These are phyloP conservation scores for Westerdykella ornata DNA, from an alignment of 2,329 filamentous ascomycete genomes.

Conservation along the genomic window DNA sequence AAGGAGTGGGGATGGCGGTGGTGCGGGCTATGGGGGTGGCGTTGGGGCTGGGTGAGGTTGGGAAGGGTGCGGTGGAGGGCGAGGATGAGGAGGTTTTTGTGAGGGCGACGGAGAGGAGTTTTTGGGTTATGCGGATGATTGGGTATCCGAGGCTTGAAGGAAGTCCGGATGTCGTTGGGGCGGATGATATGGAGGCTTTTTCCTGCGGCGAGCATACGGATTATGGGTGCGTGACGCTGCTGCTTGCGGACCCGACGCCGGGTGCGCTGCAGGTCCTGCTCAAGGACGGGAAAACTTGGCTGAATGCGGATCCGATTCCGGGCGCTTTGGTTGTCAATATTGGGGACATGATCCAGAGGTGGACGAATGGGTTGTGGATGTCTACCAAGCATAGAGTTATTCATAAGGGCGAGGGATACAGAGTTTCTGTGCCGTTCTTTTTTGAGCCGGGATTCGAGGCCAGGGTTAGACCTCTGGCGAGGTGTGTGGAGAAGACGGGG, in stretches of 20 bases:
- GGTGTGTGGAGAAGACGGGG: slow-evolving; percentile 33
- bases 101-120: slow-evolving; percentile 26
- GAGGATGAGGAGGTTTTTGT: slow-evolving; percentile 32
- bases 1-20: slow-evolving; percentile 28
- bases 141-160: slow-evolving; percentile 27
- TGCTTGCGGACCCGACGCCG: slow-evolving; percentile 41
- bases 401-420: slow-evolving; percentile 35
- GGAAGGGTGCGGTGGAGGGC: background rate
- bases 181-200: slow-evolving; percentile 19
- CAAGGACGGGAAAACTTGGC: slow-evolving; percentile 39
- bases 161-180: slow-evolving; percentile 2
- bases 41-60: slow-evolving; percentile 22
- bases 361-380: slow-evolving; percentile 42
- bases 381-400: slow-evolving; percentile 43
- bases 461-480: slow-evolving; percentile 33
- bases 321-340: slow-evolving; percentile 46
- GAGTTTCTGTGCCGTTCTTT: slow-evolving; percentile 46
- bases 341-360: slow-evolving; percentile 45
- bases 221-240: slow-evolving; percentile 44
- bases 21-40: slow-evolving; percentile 38
- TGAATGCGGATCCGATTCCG: slow-evolving; percentile 40
- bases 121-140: slow-evolving; percentile 40
- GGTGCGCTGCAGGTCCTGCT: slow-evolving; percentile 41
- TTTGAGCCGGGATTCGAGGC: slow-evolving; percentile 44
- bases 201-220: slow-evolving; percentile 42